These are phyloP conservation scores for Rubia yunnanensis DNA, from an alignment of 257 asterid species.

Conservation along the genomic window DNA sequence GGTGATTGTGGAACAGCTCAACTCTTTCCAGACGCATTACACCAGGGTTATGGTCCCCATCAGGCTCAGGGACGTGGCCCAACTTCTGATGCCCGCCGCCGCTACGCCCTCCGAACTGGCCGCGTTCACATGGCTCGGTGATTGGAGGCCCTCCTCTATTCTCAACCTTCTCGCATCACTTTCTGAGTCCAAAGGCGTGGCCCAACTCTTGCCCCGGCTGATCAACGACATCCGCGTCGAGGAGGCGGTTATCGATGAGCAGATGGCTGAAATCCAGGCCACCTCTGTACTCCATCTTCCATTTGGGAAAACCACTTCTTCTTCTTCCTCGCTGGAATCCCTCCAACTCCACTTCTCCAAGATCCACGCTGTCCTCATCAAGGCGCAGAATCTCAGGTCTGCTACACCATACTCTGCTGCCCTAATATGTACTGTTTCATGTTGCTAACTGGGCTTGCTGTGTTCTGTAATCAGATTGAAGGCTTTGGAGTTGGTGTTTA, in stretches of 20 bases:
- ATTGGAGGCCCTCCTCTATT: conserved; percentile 84
- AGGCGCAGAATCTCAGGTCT: conserved; percentile 79
- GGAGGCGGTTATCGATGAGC: conserved; percentile 83
- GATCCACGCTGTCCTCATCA: conserved; percentile 48
- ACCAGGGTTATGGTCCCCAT: conserved; percentile 34
- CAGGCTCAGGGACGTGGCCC: conserved; percentile 43
- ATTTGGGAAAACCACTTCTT: conserved; percentile 33
- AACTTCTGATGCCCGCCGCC: conserved; percentile 60
- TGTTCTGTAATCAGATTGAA: conserved; percentile 36
- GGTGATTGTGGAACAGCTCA: conserved; percentile 52
- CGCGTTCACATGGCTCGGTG: conserved; percentile 70
- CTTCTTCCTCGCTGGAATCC: conserved; percentile 22
- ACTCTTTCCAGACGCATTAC: conserved; percentile 43
- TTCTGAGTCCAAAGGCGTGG: conserved; percentile 34
- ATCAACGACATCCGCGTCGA: conserved; percentile 62
- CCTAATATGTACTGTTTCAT: not conserved
- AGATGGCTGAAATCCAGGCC: conserved; percentile 78
- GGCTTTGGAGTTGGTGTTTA: conserved; percentile 50
- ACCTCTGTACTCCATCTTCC: conserved; percentile 66
- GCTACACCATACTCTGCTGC: not conserved
- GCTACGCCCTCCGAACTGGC: conserved; percentile 56
- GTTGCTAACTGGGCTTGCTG: not conserved
- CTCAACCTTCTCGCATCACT: conserved; percentile 38
- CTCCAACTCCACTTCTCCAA: conserved; percentile 53
- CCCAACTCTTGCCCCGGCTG: conserved; percentile 42